phyloP scores from a whole-genome alignment of 192 early-diverging fungal genomes.

The Spinellus fusiger region DNA sequence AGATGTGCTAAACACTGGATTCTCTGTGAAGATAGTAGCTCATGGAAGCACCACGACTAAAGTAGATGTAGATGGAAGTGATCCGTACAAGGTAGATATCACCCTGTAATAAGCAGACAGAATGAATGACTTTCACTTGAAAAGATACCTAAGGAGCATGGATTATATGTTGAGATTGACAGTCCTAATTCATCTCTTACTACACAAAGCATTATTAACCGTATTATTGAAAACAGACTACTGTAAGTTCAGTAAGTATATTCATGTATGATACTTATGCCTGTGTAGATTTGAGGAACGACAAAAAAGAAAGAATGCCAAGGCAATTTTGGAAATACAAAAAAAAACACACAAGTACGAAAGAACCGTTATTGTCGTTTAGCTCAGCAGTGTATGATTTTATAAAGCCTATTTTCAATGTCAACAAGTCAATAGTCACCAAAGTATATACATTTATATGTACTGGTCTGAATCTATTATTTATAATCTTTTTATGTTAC shows the following conservation, averaged over 20 bases:
- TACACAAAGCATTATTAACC: slow-evolving; percentile 79
- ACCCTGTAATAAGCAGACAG: not conserved
- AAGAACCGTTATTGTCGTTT: too few species aligned
- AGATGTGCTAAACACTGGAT: slow-evolving; percentile 80
- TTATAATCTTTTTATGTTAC: too few species aligned
- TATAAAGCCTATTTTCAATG: too few species aligned
- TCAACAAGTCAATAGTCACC: too few species aligned
- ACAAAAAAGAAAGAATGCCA: slow-evolving; percentile 68
- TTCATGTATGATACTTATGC: not conserved
- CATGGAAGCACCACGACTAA: slow-evolving; percentile 65
- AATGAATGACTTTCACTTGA: not conserved
- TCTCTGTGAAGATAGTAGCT: slow-evolving; percentile 77
- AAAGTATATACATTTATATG: too few species aligned
- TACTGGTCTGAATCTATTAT: too few species aligned
- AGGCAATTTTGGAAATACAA: slow-evolving; percentile 60
- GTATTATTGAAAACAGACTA: slow-evolving; percentile 84
- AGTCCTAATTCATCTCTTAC: slow-evolving; percentile 73
- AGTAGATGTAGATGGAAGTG: slow-evolving; percentile 65
- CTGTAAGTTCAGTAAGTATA: slow-evolving; percentile 47
- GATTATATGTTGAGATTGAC: slow-evolving; percentile 76
- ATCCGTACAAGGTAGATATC: slow-evolving; percentile 67
- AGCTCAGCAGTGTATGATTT: too few species aligned
- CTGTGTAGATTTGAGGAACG: slow-evolving; percentile 60
- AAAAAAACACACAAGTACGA: slow-evolving; percentile 52
- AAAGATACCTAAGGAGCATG: slow-evolving; percentile 69